phyloP scores from a whole-genome alignment of 1,284 basidiomycete species.

The Rhodotorula sp. region DNA sequence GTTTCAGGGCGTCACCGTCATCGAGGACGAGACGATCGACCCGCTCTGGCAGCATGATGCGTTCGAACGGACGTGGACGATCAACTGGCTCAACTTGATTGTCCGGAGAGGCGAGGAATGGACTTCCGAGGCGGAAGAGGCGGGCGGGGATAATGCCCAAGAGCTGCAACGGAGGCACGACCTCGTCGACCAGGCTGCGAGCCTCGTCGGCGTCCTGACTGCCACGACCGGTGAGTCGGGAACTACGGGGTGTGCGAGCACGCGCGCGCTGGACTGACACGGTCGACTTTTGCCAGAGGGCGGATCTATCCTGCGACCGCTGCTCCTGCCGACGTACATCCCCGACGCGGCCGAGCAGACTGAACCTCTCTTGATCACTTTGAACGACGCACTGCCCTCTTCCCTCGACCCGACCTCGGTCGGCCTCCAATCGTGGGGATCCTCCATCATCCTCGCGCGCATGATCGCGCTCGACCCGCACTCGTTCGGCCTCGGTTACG shows the following conservation, averaged over 20 bases:
- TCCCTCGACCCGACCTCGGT: constrained; percentile 72
- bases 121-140: constrained; percentile 47
- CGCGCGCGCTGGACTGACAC: neutral
- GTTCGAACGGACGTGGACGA: constrained; percentile 66
- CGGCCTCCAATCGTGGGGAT: constrained; percentile 89
- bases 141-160: constrained; percentile 28
- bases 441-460: constrained; percentile 75
- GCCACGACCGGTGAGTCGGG: constrained; percentile 37
- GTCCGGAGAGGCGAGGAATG: constrained; percentile 60
- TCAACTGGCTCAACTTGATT: constrained; percentile 68
- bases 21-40: constrained; percentile 27
- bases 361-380: constrained; percentile 50
- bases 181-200: constrained; percentile 40
- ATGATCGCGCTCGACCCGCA: constrained; percentile 64
- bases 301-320: constrained; percentile 32
- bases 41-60: constrained; percentile 51
- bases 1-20: constrained; percentile 13
- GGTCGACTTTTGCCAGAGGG: constrained; percentile 13
- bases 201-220: constrained; percentile 22
- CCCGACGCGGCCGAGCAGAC: constrained; percentile 23
- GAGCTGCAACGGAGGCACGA: constrained; percentile 38
- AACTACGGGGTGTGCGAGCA: too few relatives aligned
- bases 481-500: constrained; percentile 53
- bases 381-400: constrained; percentile 71
- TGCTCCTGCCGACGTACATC: constrained; percentile 34